Base-by-base conservation (phyloP, 495 filamentous ascomycete genomes). In the Penicillium salamii region DNA sequence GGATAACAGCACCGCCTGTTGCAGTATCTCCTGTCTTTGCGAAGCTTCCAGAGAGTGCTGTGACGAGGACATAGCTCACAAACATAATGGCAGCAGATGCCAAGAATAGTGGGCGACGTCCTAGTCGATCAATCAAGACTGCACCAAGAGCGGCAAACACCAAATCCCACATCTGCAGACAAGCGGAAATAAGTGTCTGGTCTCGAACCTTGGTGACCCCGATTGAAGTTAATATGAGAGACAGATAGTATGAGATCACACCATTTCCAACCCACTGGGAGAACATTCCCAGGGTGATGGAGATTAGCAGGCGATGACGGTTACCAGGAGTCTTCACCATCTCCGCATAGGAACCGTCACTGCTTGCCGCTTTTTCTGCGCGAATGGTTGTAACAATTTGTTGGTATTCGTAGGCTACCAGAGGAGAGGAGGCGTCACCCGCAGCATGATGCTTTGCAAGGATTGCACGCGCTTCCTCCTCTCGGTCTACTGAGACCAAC, bases 291-390 rank as follows among this genome's bases (percentile, higher is more conserved):
- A 85, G 68, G 17, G 76, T 80, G 18, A 83, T 61, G 19, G 82
- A 74, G 24, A 88, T 59, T 23, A 65, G 54, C 2, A 84, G 61
- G 11, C 84, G 75, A 55, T 84, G 81, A 9, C 83, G 75, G 68
- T 89, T 89, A 52, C 86, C 85, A 55, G 76, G 80, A 38, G 84
- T 86, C 39, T 65, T 65, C 68, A 86, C 71, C 65, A 87, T 81
- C 37, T 55, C 46, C 20, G 69, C 59, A 13, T 32, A 32, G 11
- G 29, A 32, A 32, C 29, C 29, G 29, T 32, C 12, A 12, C 11
- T 32, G 12, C 29, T 32, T 14, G 61, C 56, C 32, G 50, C 53
- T 39, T 64, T 54, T 48, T 71, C 68, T 0, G 46, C 32, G 1
- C 34, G 41, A 14, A 72, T 52, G 1, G 63, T 51, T 7, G 46